phyloP scores from a whole-genome alignment of 257 asterid genomes.

The Nicotiana tomentosiformis region DNA sequence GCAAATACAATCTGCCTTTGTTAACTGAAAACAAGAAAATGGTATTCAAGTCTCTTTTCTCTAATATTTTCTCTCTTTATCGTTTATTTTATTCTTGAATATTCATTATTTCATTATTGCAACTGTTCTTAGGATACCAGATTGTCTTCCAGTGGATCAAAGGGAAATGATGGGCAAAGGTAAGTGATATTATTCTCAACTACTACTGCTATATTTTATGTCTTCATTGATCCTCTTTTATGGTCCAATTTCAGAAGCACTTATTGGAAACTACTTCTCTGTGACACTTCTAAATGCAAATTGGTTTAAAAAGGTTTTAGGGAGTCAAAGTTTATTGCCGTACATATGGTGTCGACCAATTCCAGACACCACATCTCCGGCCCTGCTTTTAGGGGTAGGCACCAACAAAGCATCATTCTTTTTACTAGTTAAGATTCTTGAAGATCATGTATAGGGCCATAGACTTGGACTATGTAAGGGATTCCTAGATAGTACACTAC shows the following conservation, averaged over 20 bases:
- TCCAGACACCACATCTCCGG: background rate
- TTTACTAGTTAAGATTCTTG: background rate
- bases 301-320: background rate
- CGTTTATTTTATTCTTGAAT: slow-evolving; percentile 3
- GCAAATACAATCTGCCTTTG: slow-evolving; percentile 62
- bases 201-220: background rate
- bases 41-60: slow-evolving; percentile 29
- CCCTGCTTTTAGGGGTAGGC: background rate
- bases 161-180: slow-evolving; percentile 42
- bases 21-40: slow-evolving; percentile 35
- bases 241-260: background rate
- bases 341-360: background rate
- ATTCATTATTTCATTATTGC: background rate
- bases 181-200: slow-evolving; percentile 11
- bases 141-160: slow-evolving; percentile 32
- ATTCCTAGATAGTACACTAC: background rate
- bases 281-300: background rate
- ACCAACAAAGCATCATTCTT: background rate
- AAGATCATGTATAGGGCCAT: background rate
- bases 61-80: background rate
- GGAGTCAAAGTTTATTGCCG: background rate
- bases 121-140: slow-evolving; percentile 34
- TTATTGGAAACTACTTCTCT: background rate
- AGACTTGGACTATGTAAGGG: background rate
- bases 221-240: background rate